phyloP scores from a whole-genome alignment of 2,329 filamentous ascomycete genomes.

The Magnaporthiopsis poae region DNA sequence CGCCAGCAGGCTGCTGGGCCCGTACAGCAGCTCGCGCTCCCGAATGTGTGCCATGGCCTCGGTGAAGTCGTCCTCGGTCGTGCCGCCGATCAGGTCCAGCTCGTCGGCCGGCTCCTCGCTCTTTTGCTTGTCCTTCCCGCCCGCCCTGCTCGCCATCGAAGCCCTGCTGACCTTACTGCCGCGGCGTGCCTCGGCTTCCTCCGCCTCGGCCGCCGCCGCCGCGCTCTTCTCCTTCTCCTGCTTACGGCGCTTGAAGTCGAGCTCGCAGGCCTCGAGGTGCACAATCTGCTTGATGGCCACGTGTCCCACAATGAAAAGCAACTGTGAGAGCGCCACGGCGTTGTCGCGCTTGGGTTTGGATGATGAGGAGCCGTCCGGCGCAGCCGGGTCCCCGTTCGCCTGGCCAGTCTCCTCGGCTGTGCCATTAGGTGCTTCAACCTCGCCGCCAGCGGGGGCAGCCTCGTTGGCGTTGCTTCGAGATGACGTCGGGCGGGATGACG shows the following conservation, averaged over 20 bases:
- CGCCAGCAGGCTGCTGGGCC: constrained; percentile 71
- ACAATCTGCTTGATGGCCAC: constrained; percentile 98
- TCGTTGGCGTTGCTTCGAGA: constrained; percentile 8
- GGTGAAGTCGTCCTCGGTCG: constrained; percentile 86
- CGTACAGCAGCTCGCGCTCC: constrained; percentile 75
- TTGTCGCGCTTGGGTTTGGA: constrained; percentile 50
- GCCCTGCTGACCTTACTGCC: constrained; percentile 25
- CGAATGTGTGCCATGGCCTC: constrained; percentile 78
- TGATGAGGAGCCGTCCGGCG: not conserved
- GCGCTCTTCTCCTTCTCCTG: constrained; percentile 69
- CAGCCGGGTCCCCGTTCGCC: not conserved
- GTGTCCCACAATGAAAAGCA: constrained; percentile 90
- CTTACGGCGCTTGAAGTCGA: constrained; percentile 95
- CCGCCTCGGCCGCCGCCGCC: constrained; percentile 34
- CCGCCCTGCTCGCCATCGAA: constrained; percentile 15
- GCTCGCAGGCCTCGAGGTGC: constrained; percentile 90
- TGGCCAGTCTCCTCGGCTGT: not conserved
- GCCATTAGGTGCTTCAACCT: constrained; percentile 6
- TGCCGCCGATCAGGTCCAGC: constrained; percentile 90
- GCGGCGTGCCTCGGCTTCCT: constrained; percentile 20
- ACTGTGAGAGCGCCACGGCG: constrained; percentile 71
- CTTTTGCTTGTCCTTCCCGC: constrained; percentile 32
- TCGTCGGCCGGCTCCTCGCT: constrained; percentile 69
- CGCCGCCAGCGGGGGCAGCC: constrained; percentile 15
- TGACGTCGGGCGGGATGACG: constrained; percentile 8